Percentiles rank a stretch among this genome's conserved stretches.
These are phyloP conservation scores for Alternaria angustiovoidea DNA, from an alignment of 2,329 filamentous ascomycete species.

Conservation along the genomic window DNA sequence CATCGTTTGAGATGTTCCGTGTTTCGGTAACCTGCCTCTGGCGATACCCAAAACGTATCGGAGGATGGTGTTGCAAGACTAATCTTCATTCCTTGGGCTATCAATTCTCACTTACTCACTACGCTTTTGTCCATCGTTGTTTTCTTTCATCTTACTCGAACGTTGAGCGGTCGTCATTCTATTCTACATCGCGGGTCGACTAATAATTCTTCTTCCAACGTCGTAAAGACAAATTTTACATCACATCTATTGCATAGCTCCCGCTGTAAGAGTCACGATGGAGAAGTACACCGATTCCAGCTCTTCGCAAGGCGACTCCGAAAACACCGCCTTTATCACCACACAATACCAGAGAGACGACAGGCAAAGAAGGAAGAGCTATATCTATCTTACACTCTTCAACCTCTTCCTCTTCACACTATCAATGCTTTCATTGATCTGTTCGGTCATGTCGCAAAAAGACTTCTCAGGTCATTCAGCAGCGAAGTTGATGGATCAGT, in stretches of 20 bases:
- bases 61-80: not conserved
- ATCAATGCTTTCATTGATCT: conserved; percentile 41
- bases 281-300: conserved; percentile 36
- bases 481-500: conserved; percentile 44
- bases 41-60: conserved; percentile 2
- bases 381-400: conserved; percentile 41
- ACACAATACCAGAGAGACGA: conserved; percentile 35
- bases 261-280: conserved; percentile 23
- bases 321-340: conserved; percentile 42
- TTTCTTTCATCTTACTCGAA: conserved; percentile 6
- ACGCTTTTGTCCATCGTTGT: conserved; percentile 5
- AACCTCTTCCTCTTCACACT: conserved; percentile 47
- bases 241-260: not conserved
- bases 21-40: conserved; percentile 14
- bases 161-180: conserved; percentile 23
- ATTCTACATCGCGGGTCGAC: conserved; percentile 33
- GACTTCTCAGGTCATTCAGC: conserved; percentile 32
- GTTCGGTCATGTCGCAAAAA: conserved; percentile 43
- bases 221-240: not conserved
- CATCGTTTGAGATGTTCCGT: conserved; percentile 13
- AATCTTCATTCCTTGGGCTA: not conserved
- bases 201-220: conserved; percentile 1
- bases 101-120: not conserved
- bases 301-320: conserved; percentile 32
- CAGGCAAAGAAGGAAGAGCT: conserved; percentile 26